phyloP scores from a whole-genome alignment of 202 grass and related monocot species.

The Carex sylvatica region DNA sequence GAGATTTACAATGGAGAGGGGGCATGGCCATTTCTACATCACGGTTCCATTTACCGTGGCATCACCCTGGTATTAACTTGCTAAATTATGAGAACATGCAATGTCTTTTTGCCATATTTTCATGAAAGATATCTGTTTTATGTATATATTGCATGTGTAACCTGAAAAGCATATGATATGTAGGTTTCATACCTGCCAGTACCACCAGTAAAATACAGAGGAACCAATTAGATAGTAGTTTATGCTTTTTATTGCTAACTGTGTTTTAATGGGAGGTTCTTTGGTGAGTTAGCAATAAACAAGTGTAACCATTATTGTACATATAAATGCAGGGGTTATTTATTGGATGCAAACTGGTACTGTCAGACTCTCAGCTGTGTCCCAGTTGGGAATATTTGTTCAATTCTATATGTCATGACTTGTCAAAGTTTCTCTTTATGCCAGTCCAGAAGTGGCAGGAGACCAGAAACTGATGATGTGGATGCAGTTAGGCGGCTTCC shows the following conservation, averaged over 20 bases:
- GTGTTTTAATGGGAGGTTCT: background rate
- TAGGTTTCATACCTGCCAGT: background rate
- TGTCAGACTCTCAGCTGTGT: background rate
- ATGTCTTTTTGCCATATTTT: background rate
- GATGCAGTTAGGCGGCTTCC: constrained; percentile 79
- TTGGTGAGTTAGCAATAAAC: background rate
- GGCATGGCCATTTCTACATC: constrained; percentile 81
- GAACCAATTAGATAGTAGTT: background rate
- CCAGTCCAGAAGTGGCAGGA: constrained; percentile 76
- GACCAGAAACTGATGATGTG: constrained; percentile 79
- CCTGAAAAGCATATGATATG: constrained; percentile 8
- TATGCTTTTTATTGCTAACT: background rate
- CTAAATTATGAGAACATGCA: background rate
- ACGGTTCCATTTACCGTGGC: constrained; percentile 88
- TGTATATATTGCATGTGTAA: constrained; percentile 1
- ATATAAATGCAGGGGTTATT: background rate
- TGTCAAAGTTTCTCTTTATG: constrained; percentile 26
- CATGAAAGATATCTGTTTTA: background rate
- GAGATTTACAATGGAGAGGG: constrained; percentile 88
- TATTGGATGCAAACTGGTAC: constrained; percentile 2
- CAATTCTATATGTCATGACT: background rate
- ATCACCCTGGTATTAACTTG: constrained; percentile 56
- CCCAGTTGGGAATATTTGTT: constrained; percentile 5
- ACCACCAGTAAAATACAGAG: background rate
- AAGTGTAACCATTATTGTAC: background rate